These are phyloP conservation scores for Apiospora hydei DNA, from an alignment of 2,329 filamentous ascomycete genomes.

Conservation along the genomic window DNA sequence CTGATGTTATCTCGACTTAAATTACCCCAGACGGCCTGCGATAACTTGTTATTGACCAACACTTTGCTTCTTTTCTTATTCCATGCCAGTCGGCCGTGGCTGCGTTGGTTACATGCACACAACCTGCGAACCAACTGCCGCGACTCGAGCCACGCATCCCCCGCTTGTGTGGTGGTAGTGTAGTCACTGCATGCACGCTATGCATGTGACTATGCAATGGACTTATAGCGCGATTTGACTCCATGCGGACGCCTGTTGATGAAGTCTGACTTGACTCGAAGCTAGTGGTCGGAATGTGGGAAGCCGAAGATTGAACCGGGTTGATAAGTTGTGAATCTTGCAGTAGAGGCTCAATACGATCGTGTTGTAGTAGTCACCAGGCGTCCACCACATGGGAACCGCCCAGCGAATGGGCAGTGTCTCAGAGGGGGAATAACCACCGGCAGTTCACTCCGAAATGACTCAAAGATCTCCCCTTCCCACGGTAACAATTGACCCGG, in stretches of 20 bases:
- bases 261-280: not conserved
- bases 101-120: conserved; percentile 6
- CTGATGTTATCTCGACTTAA: not conserved
- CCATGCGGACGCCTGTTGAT: not conserved
- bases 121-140: conserved; percentile 11
- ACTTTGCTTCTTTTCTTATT: not conserved
- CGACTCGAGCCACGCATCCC: conserved; percentile 6
- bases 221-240: not conserved
- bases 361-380: not conserved
- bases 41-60: not conserved
- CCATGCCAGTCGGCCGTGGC: not conserved
- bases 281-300: conserved; percentile 2
- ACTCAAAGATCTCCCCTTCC: not conserved
- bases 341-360: not conserved
- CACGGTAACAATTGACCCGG: not conserved
- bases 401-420: not conserved
- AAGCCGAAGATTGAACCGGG: not conserved
- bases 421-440: not conserved
- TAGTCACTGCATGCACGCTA: not conserved
- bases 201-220: conserved; percentile 9
- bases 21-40: not conserved
- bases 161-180: not conserved
- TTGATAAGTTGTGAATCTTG: not conserved
- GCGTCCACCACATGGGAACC: not conserved
- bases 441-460: not conserved